Evolutionary conservation across 768 basidiomycete genomes (phyloP).

Genomic region (Naganishia vaughanmartiniae): DNA sequence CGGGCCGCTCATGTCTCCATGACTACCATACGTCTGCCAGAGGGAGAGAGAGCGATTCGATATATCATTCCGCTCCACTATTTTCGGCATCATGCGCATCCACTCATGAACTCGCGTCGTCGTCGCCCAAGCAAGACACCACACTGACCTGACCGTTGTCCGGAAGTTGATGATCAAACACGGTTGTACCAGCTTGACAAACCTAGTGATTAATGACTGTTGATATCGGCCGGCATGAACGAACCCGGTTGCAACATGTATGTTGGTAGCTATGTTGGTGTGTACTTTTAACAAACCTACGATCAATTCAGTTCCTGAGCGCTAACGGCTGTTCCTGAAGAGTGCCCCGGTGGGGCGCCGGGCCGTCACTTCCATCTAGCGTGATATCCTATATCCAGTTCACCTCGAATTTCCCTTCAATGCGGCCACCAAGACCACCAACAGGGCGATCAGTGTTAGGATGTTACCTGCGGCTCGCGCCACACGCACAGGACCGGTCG

Average conservation of each 20-base stretch:
- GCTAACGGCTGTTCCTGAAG: constrained; percentile 11
- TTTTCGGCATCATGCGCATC: no score
- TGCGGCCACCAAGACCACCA: not conserved
- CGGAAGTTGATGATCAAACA: not conserved
- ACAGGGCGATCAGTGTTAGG: no score
- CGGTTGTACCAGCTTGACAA: not conserved
- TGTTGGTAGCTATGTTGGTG: no score
- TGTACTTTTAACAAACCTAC: no score
- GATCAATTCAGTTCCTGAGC: not conserved
- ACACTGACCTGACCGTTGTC: not conserved
- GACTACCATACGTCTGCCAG: no score
- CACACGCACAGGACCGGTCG: no score
- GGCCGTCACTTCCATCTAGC: constrained; percentile 5
- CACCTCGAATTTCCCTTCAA: not conserved
- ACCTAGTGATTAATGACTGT: not conserved
- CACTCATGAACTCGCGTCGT: no score
- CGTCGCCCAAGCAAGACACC: no score
- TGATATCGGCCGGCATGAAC: not conserved
- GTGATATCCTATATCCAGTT: not conserved
- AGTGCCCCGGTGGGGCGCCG: constrained; percentile 15
- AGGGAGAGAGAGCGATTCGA: no score
- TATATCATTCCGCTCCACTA: no score
- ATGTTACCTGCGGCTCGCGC: no score
- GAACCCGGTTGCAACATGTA: not conserved
- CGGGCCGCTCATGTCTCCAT: no score